Conservation (phyloP, 2,329 filamentous ascomycete species). For the Cadophora sp. region DNA sequence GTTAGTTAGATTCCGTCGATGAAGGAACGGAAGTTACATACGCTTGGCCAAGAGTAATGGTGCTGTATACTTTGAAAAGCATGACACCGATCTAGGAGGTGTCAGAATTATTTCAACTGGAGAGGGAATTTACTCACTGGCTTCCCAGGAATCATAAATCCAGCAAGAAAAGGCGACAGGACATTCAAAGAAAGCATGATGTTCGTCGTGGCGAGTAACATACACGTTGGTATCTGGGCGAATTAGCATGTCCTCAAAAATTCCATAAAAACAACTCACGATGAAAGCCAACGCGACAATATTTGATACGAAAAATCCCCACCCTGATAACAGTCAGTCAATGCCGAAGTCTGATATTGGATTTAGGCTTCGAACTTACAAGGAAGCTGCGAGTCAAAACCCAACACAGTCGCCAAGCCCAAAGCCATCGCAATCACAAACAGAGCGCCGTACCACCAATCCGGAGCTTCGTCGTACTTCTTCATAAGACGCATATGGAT, state of each 20-base stretch:
- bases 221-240: constrained; percentile 63
- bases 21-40: constrained; percentile 46
- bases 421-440: constrained; percentile 55
- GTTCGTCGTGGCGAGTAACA: constrained; percentile 73
- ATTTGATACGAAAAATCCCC: constrained; percentile 44
- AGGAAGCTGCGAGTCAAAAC: constrained; percentile 57
- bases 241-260: not conserved
- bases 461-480: constrained; percentile 59
- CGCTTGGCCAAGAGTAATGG: constrained; percentile 63
- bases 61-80: constrained; percentile 79
- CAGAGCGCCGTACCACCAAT: constrained; percentile 64
- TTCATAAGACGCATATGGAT: constrained; percentile 62
- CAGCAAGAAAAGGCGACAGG: constrained; percentile 73
- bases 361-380: constrained; percentile 30
- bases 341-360: not conserved
- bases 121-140: constrained; percentile 47
- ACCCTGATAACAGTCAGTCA: constrained; percentile 33
- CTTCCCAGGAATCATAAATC: constrained; percentile 71
- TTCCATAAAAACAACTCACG: constrained; percentile 31
- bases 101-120: not conserved
- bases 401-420: constrained; percentile 53
- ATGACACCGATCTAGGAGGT: constrained; percentile 65
- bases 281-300: constrained; percentile 65
- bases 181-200: constrained; percentile 72
- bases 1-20: constrained; percentile 49